Conservation (phyloP, 75 land plant species). For the Cryptomeria japonica region DNA sequence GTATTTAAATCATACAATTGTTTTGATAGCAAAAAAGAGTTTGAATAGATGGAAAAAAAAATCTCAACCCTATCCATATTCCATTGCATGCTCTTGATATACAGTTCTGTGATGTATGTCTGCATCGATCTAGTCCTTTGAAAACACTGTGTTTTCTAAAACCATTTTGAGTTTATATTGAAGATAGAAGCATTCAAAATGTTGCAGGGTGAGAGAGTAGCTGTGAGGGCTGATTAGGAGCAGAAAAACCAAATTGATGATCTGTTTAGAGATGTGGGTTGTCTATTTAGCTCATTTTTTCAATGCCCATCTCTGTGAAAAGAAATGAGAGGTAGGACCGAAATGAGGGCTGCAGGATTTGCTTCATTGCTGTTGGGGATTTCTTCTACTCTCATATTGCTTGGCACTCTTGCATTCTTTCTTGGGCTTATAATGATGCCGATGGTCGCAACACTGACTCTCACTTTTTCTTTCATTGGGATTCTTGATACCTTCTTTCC, state of each 20-base stretch:
- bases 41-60: background rate
- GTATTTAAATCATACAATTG: no score
- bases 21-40: no score
- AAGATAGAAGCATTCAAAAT: background rate
- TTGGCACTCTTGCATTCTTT: conserved; percentile 67
- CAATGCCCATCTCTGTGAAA: background rate
- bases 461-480: conserved; percentile 47
- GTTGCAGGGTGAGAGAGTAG: background rate
- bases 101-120: background rate
- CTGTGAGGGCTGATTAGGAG: background rate
- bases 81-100: no score
- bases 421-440: conserved; percentile 74
- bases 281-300: background rate
- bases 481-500: conserved; percentile 26
- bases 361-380: conserved; percentile 69
- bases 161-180: no score
- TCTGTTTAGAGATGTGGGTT: background rate
- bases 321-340: background rate
- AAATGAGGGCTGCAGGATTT: conserved; percentile 43
- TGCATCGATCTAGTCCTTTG: no score
- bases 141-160: no score
- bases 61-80: background rate
- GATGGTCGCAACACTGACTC: conserved; percentile 48
- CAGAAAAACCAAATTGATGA: background rate
- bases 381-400: conserved; percentile 59